Base-by-base conservation (phyloP, 1,139 yeast genomes). In the Blastobotrys apis region DNA sequence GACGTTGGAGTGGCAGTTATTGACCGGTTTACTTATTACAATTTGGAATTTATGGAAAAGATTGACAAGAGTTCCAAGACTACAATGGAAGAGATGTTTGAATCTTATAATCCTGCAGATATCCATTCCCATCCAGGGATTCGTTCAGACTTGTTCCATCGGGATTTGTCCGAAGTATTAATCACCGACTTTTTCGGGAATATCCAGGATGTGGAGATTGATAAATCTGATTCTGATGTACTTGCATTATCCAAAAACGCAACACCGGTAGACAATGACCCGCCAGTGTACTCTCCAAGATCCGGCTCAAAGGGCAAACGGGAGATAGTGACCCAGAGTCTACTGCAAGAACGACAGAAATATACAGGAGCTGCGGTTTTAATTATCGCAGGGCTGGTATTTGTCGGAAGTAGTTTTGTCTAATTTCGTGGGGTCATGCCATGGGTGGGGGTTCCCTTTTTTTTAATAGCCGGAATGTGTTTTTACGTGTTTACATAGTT, bases 1-100 rank as follows among this genome's bases (percentile, higher is more conserved):
- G 97, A 92, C 58, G 80, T 92, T 41, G 99, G 99, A 2, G 98
- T 94, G 44, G 97, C 98, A 0, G 97, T 92, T 10, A 92, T 92
- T 60, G 99, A 92, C 64, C 72, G 98, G 55, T 92, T 92, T 66
- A 92, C 99, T 0, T 90, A 88, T 65, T 88, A 80, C 65, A 90
- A 90, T 37, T 73, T 94, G 57, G 97, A 90, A 48, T 94, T 81
- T 59, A 74, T 94, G 60, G 99, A 92, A 65, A 27, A 26, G 10
- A 78, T 88, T 33, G 81, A 84, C 47, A 83, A 81, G 64, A 81
- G 80, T 54, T 85, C 95, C 1, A 72, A 78, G 35, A 70, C 71
- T 47, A 86, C 97, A 2, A 71, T 92, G 64, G 80, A 83, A 56
- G 95, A 90, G 57, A 68, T 94, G 49, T 86, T 92, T 60, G 90